Percentiles rank a stretch among this genome's conserved stretches.
phyloP scores from a whole-genome alignment of 352 stramenopile species.

The Aphanomyces invadans region DNA sequence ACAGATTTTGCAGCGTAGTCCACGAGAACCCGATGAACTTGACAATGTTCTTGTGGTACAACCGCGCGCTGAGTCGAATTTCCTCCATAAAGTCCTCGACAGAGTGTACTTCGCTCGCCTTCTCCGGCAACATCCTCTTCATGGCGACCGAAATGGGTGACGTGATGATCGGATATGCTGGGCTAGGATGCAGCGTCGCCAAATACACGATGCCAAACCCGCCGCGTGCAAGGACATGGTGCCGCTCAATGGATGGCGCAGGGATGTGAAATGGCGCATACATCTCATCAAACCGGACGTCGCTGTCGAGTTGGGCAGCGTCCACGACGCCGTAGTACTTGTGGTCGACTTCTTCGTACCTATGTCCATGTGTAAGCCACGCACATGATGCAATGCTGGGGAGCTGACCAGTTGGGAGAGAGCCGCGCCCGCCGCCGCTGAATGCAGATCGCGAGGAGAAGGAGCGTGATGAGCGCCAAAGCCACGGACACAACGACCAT shows the following conservation, averaged over 20 bases:
- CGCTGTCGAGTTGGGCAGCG: slow-evolving; percentile 30
- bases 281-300: slow-evolving; percentile 36
- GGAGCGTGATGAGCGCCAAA: background rate
- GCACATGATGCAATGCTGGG: background rate
- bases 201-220: slow-evolving; percentile 71
- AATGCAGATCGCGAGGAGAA: background rate
- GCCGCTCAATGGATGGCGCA: slow-evolving; percentile 47
- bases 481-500: background rate
- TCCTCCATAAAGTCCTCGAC: slow-evolving; percentile 37
- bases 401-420: background rate
- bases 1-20: slow-evolving; percentile 75
- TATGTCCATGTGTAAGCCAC: background rate
- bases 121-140: slow-evolving; percentile 19
- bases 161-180: background rate
- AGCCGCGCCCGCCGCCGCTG: slow-evolving; percentile 1
- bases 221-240: slow-evolving; percentile 58
- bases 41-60: slow-evolving; percentile 86
- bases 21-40: slow-evolving; percentile 47
- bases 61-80: slow-evolving; percentile 48
- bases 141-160: slow-evolving; percentile 1
- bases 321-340: slow-evolving; percentile 34
- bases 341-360: background rate
- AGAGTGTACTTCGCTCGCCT: slow-evolving; percentile 19
- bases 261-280: slow-evolving; percentile 73
- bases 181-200: slow-evolving; percentile 38